Percentiles rank a stretch among this genome's conserved stretches.
phyloP scores from a whole-genome alignment of 805 yeast species.

The Nakazawaea pomicola region DNA sequence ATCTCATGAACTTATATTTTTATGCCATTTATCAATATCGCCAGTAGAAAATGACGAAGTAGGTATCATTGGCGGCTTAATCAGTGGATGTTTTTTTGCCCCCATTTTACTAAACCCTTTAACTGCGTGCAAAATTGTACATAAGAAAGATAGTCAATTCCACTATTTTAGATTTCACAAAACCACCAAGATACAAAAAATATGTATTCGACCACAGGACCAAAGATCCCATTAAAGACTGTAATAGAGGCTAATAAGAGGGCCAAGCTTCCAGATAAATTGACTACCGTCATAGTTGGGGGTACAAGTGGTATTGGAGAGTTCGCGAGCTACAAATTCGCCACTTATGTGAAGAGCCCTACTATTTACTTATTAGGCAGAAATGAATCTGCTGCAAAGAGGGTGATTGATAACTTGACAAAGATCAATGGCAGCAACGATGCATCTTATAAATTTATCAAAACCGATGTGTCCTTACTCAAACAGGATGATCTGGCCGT shows the following conservation, averaged over 20 bases:
- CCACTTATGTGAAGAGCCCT: conserved; percentile 18
- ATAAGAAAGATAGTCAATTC: background rate
- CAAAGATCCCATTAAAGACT: conserved; percentile 21
- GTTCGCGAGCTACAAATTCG: conserved; percentile 20
- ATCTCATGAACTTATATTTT: too few relatives aligned
- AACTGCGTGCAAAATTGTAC: background rate
- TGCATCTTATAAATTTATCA: conserved; percentile 15
- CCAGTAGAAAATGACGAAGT: too few relatives aligned
- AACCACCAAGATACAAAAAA: background rate
- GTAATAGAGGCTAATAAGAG: conserved; percentile 6
- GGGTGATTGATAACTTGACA: conserved; percentile 15
- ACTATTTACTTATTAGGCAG: conserved; percentile 23
- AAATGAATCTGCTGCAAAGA: conserved; percentile 17
- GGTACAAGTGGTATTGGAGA: conserved; percentile 25
- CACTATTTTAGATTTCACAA: background rate
- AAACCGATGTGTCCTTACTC: conserved; percentile 3
- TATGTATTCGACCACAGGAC: background rate
- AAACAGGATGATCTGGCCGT: conserved; percentile 11
- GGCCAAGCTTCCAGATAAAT: conserved; percentile 4
- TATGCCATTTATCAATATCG: too few relatives aligned
- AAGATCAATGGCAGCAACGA: conserved; percentile 15
- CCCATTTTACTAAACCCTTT: too few relatives aligned
- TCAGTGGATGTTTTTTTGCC: too few relatives aligned
- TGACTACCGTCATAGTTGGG: conserved; percentile 20
- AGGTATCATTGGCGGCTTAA: too few relatives aligned